phyloP scores from a whole-genome alignment of 306 rosid species.

The Rosa lucieae region DNA sequence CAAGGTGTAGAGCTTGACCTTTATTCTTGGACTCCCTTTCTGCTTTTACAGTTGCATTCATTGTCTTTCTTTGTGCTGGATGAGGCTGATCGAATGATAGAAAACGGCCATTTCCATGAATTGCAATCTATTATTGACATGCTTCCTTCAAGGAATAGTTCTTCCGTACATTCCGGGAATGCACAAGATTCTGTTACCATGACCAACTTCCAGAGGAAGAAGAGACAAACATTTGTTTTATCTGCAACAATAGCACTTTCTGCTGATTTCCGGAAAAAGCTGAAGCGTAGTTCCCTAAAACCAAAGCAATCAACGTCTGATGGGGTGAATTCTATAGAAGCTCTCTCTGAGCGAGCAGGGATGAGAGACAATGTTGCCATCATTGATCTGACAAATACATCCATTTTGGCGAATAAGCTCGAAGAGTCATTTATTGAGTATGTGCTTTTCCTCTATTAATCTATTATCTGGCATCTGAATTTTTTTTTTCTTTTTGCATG shows the following conservation, averaged over 20 bases:
- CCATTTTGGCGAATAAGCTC: slow-evolving; percentile 74
- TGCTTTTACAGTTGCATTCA: slow-evolving; percentile 77
- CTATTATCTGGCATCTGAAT: slow-evolving; percentile 24
- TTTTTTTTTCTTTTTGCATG: not conserved
- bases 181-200: slow-evolving; percentile 45
- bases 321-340: slow-evolving; percentile 78
- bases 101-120: slow-evolving; percentile 89
- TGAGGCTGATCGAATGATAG: slow-evolving; percentile 97
- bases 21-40: slow-evolving; percentile 22
- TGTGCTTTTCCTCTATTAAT: slow-evolving; percentile 25
- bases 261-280: slow-evolving; percentile 88
- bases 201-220: slow-evolving; percentile 76
- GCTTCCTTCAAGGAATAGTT: slow-evolving; percentile 66
- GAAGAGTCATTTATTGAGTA: slow-evolving; percentile 96
- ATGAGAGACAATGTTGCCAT: slow-evolving; percentile 85
- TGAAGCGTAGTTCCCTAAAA: slow-evolving; percentile 63
- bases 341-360: slow-evolving; percentile 86
- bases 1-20: not conserved
- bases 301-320: slow-evolving; percentile 54
- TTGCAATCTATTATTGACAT: slow-evolving; percentile 88
- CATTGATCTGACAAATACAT: slow-evolving; percentile 79
- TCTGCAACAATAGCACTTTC: slow-evolving; percentile 92
- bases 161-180: slow-evolving; percentile 41
- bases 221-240: slow-evolving; percentile 93
- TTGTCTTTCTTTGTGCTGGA: slow-evolving; percentile 94